Evolutionary conservation across 495 filamentous ascomycete genomes (phyloP), one percentile per base, ranked within the genome.

Genomic region (Lophium mytilinum): DNA sequence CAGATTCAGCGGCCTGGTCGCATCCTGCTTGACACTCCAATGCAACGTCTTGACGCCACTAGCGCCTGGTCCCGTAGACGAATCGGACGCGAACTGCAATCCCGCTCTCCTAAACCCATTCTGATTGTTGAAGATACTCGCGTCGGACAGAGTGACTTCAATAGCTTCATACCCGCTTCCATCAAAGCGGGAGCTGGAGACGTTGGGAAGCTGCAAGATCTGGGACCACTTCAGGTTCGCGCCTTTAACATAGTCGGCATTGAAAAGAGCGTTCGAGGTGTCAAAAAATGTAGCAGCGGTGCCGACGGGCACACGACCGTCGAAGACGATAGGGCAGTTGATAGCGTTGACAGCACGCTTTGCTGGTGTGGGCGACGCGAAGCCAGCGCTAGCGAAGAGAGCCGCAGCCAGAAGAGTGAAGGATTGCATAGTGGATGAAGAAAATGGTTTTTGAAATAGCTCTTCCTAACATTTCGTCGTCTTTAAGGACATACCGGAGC

Each of bases 41-140:
- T 65, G 62, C 51, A 65, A 35, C 15, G 62, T 65, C 55, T 65
- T 65, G 24, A 65, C 47, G 1, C 55, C 62, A 15, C 15, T 58
- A 7, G 41, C 37, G 4, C 62, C 59, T 3, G 50, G 34, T 1
- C 59, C 62, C 47, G 56, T 50, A 1, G 49, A 21, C 7, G 58
- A 52, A 53, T 65, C 62, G 17, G 54, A 51, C 21, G 57, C 36
- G 52, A 65, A 65, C 52, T 65, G 62, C 33, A 65, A 52, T 5
- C 62, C 62, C 19, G 58, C 62, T 45, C 62, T 51, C 47, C 62
- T 43, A 41, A 65, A 65, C 15, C 62, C 62, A 14, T 62, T 65
- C 40, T 65, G 62, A 24, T 47, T 50, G 48, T 58, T 55, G 62
- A 65, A 65, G 12, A 65, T 62, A 43, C 62, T 65, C 53, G 61